These are phyloP conservation scores for Cladophialophora yegresii DNA, from an alignment of 2,329 filamentous ascomycete species.

Conservation along the genomic window DNA sequence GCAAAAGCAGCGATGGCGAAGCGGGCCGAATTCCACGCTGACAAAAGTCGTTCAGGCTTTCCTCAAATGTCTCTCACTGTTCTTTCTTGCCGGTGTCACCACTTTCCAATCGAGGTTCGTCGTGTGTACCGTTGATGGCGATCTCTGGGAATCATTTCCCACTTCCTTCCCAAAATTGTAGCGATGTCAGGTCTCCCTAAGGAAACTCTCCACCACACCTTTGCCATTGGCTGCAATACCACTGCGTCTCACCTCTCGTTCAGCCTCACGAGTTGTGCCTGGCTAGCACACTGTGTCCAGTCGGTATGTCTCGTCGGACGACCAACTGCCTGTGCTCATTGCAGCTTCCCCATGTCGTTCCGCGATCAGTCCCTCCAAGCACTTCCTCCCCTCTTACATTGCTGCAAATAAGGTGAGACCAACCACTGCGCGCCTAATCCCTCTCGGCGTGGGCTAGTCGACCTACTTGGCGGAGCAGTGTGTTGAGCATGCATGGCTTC, in stretches of 20 bases:
- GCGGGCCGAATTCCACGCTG: neutral
- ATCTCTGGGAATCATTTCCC: neutral
- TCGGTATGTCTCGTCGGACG: neutral
- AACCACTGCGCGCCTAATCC: conserved; percentile 10
- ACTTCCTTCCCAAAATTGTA: neutral
- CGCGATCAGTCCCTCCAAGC: neutral
- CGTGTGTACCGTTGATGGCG: neutral
- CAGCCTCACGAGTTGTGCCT: conserved; percentile 11
- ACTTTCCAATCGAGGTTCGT: neutral
- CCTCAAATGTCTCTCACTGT: neutral
- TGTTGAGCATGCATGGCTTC: neutral
- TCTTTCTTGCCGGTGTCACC: neutral
- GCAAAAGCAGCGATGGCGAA: neutral
- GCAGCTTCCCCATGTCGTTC: neutral
- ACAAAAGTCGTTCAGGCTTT: neutral
- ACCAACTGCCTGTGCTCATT: neutral
- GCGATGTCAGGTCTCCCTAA: neutral
- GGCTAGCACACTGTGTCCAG: neutral
- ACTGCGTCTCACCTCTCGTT: conserved; percentile 15
- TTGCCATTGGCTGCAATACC: conserved; percentile 2
- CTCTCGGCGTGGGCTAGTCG: neutral
- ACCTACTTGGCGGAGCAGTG: conserved; percentile 9
- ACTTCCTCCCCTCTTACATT: neutral
- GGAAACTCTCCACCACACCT: neutral
- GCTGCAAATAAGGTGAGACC: neutral